Conservation (phyloP, 768 basidiomycete genomes). For the Tricholoma hemisulphureum region DNA sequence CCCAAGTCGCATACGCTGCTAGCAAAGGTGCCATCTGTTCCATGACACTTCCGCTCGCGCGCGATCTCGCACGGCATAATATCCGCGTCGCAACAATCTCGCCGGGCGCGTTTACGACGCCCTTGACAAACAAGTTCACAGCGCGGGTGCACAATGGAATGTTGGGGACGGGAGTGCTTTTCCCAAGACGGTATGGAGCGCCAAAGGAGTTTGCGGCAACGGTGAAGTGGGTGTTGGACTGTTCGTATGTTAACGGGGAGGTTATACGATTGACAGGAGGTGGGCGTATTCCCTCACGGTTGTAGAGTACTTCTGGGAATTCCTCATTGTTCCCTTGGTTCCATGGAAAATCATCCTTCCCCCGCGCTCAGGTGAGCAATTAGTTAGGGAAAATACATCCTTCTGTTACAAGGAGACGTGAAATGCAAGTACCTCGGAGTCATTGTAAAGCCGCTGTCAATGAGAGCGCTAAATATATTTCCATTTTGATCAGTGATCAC, state of each 20-base stretch:
- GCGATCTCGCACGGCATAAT: constrained; percentile 53
- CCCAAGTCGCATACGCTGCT: constrained; percentile 56
- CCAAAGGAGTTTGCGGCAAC: constrained; percentile 52
- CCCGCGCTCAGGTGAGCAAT: no score
- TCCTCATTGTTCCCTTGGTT: no score
- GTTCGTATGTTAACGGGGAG: constrained; percentile 56
- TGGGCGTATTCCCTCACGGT: constrained; percentile 34
- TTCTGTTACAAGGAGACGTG: no score
- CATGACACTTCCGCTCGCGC: constrained; percentile 60
- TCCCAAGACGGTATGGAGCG: constrained; percentile 46
- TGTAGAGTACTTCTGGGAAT: background rate
- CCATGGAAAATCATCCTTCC: no score
- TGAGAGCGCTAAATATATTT: no score
- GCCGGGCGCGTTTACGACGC: constrained; percentile 50
- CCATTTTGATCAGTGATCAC: no score
- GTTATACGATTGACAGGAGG: constrained; percentile 47
- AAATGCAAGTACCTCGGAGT: no score
- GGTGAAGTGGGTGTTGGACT: constrained; percentile 48
- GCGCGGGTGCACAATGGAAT: constrained; percentile 35
- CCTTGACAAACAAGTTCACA: constrained; percentile 39
- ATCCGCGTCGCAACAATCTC: constrained; percentile 57
- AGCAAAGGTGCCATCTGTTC: constrained; percentile 56
- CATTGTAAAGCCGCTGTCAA: no score
- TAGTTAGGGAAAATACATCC: no score
- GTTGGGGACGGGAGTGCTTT: constrained; percentile 38